These are phyloP conservation scores for Boletus subcaerulescens DNA, from an alignment of 768 basidiomycete species.

Conservation along the genomic window DNA sequence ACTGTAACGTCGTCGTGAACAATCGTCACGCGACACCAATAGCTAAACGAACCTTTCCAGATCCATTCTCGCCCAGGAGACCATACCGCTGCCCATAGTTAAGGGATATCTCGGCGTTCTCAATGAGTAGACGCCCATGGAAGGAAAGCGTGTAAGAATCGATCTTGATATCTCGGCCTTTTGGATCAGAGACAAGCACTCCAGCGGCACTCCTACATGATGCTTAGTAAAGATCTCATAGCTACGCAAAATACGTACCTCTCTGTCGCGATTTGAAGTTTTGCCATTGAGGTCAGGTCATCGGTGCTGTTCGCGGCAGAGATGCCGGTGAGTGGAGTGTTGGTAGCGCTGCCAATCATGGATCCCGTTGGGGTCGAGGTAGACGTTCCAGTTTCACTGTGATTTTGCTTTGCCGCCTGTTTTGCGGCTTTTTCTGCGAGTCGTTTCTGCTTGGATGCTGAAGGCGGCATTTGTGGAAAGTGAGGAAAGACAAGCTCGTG, in stretches of 20 bases:
- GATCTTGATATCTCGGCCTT: constrained; percentile 96
- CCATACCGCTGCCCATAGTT: constrained; percentile 95
- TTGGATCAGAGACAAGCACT: constrained; percentile 88
- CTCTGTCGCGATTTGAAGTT: constrained; percentile 86
- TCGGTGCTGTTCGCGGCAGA: constrained; percentile 80
- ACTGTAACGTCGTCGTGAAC: constrained; percentile 43
- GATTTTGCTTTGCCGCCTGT: constrained; percentile 54
- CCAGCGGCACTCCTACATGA: constrained; percentile 76
- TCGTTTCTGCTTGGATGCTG: constrained; percentile 87
- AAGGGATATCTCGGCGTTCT: constrained; percentile 63
- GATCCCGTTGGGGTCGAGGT: constrained; percentile 66
- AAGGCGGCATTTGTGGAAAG: constrained; percentile 58
- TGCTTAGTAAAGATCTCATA: constrained; percentile 2
- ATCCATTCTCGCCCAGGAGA: constrained; percentile 94
- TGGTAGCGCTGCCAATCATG: constrained; percentile 55
- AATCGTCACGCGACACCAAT: constrained; percentile 1
- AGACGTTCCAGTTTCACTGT: constrained; percentile 42
- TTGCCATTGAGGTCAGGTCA: constrained; percentile 82
- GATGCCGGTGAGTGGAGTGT: constrained; percentile 80
- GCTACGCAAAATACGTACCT: constrained; percentile 45
- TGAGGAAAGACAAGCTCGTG: constrained; percentile 9
- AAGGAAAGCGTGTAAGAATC: constrained; percentile 94
- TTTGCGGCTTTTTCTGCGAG: constrained; percentile 93
- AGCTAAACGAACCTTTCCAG: constrained; percentile 78
- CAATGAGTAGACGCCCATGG: constrained; percentile 86